These are phyloP conservation scores for Jamesozyma hellenica DNA, from an alignment of 805 yeast genomes.

Conservation along the genomic window DNA sequence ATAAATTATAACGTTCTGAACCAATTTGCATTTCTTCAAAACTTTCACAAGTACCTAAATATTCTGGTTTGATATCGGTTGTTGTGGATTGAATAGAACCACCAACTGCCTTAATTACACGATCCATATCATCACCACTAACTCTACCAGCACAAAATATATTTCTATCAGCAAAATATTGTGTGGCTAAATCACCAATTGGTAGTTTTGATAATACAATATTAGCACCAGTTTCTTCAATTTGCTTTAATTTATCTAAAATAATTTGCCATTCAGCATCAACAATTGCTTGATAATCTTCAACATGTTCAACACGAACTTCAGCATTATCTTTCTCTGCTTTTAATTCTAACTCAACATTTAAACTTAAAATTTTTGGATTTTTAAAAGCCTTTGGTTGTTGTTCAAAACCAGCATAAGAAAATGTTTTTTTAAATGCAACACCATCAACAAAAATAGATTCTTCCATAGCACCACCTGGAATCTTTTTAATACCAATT, in stretches of 20 bases:
- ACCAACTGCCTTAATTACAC: constrained; percentile 90
- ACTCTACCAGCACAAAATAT: constrained; percentile 98
- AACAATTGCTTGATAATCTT: constrained; percentile 89
- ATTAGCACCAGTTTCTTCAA: constrained; percentile 78
- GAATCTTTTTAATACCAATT: constrained; percentile 88
- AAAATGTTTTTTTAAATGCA: constrained; percentile 92
- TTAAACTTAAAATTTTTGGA: constrained; percentile 76
- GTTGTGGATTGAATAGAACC: constrained; percentile 77
- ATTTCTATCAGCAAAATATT: constrained; percentile 90
- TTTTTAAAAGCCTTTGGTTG: constrained; percentile 79
- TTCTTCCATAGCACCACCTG: constrained; percentile 96
- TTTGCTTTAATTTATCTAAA: constrained; percentile 71
- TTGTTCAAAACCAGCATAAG: constrained; percentile 98
- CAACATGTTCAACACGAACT: constrained; percentile 87
- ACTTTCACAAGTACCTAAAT: constrained; percentile 71
- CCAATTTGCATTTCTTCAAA: constrained; percentile 97
- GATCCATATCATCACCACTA: constrained; percentile 75
- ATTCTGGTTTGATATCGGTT: constrained; percentile 54
- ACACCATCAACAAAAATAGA: constrained; percentile 85
- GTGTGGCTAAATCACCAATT: constrained; percentile 98
- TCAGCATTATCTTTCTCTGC: constrained; percentile 99
- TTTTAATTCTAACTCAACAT: constrained; percentile 90
- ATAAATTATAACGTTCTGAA: constrained; percentile 86
- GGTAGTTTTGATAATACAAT: constrained; percentile 91
- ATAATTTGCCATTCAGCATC: constrained; percentile 99